These are phyloP conservation scores for Spathaspora girioi DNA, from an alignment of 805 yeast species.

Conservation along the genomic window DNA sequence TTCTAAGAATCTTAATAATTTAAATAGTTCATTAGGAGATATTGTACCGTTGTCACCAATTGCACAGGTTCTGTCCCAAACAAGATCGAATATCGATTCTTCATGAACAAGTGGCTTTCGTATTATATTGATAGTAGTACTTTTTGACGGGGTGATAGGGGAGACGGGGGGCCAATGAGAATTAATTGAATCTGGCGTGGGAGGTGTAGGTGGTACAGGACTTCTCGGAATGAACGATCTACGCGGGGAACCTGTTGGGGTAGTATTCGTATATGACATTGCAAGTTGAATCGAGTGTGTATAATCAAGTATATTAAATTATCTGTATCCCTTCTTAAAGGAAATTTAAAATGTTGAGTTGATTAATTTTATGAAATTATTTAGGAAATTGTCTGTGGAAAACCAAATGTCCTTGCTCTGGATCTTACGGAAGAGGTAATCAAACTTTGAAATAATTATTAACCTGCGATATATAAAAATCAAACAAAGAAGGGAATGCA, in stretches of 20 bases:
- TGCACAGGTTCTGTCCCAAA: background rate
- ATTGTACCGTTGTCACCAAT: background rate
- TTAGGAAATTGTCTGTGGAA: background rate
- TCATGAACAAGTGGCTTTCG: background rate
- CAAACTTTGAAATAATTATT: too few species aligned
- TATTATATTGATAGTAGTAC: background rate
- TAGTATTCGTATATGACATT: background rate
- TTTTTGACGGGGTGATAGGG: background rate
- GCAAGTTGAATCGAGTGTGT: background rate
- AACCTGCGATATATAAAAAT: background rate
- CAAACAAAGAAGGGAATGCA: background rate
- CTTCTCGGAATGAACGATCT: background rate
- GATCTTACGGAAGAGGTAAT: background rate
- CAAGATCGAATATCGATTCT: slow-evolving; percentile 2
- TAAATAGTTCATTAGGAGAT: background rate
- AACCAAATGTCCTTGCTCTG: background rate
- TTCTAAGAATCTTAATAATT: slow-evolving; percentile 4
- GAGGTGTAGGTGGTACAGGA: background rate
- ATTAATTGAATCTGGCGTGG: background rate
- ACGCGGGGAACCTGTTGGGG: background rate
- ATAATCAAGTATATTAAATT: background rate
- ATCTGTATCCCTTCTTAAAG: too few species aligned
- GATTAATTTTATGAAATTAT: background rate
- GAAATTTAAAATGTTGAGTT: background rate
- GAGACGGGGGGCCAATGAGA: background rate